phyloP scores from a whole-genome alignment of 73 alveolate genomes.

The Paramecium sexaurelia region DNA sequence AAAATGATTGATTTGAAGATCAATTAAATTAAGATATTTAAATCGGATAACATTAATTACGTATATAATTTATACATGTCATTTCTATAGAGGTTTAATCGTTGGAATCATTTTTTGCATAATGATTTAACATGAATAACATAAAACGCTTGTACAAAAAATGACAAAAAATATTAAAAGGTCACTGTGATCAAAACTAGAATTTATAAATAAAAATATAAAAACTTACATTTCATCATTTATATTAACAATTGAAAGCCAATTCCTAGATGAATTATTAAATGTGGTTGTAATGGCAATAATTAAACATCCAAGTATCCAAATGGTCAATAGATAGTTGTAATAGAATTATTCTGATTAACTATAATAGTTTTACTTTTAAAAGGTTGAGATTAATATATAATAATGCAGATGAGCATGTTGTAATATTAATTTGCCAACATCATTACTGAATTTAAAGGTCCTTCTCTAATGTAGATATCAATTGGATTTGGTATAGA shows the following conservation, averaged over 20 bases:
- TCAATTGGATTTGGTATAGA: not conserved
- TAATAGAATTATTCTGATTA: not conserved
- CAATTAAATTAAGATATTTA: not conserved
- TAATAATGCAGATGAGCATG: not conserved
- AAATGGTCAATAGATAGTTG: not conserved
- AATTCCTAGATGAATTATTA: not conserved
- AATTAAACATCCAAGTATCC: not conserved
- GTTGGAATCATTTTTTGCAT: not conserved
- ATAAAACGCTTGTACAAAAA: not conserved
- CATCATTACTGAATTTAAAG: not conserved
- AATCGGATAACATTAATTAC: not conserved
- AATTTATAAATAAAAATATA: not conserved
- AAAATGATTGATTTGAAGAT: not conserved
- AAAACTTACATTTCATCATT: not conserved
- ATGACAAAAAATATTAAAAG: not conserved
- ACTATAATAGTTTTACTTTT: not conserved
- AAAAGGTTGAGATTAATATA: conserved; percentile 23
- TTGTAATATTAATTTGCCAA: not conserved
- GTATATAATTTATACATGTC: not conserved
- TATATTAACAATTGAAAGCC: not conserved
- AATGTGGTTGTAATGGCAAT: not conserved
- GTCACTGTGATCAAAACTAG: not conserved
- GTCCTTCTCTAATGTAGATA: not conserved
- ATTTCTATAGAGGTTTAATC: not conserved
- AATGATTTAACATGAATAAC: not conserved